Evolutionary conservation across 331 rosid genomes (phyloP).

Genomic region (Phaseolus coccineus): DNA sequence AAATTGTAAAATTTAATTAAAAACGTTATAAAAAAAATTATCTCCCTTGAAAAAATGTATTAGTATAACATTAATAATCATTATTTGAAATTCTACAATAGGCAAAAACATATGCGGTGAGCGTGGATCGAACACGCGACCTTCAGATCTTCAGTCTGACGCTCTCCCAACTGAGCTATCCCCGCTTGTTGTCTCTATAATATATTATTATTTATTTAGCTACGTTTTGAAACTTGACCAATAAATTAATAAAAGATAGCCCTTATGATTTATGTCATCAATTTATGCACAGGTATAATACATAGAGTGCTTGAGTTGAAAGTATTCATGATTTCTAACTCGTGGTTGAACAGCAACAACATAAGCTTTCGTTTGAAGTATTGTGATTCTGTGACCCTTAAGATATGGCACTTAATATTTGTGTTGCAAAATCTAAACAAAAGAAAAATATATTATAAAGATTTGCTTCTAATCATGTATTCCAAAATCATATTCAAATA

Average conservation of each 20-base stretch:
- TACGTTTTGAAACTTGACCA: too few species aligned
- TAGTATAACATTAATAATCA: too few species aligned
- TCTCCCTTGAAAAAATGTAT: too few species aligned
- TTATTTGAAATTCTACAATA: too few species aligned
- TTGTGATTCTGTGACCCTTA: constrained; percentile 3
- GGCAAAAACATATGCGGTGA: background rate
- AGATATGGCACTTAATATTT: constrained; percentile 14
- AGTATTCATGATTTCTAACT: constrained; percentile 42
- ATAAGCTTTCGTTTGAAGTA: constrained; percentile 38
- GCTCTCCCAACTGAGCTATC: constrained; percentile 82
- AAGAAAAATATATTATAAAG: background rate
- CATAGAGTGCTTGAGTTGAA: constrained; percentile 37
- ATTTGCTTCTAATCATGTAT: constrained; percentile 14
- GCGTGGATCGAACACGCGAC: constrained; percentile 88
- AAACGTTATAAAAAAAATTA: too few species aligned
- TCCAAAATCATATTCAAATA: constrained; percentile 25
- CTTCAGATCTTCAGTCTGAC: constrained; percentile 95
- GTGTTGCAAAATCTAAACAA: background rate
- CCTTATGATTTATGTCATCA: background rate
- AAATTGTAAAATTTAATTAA: too few species aligned
- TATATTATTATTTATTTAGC: too few species aligned
- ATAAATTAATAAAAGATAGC: background rate
- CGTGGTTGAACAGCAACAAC: constrained; percentile 28
- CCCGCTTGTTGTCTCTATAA: background rate
- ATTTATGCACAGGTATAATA: background rate